Conservation (phyloP, 1,284 basidiomycete genomes). For the Malassezia obtusa region DNA sequence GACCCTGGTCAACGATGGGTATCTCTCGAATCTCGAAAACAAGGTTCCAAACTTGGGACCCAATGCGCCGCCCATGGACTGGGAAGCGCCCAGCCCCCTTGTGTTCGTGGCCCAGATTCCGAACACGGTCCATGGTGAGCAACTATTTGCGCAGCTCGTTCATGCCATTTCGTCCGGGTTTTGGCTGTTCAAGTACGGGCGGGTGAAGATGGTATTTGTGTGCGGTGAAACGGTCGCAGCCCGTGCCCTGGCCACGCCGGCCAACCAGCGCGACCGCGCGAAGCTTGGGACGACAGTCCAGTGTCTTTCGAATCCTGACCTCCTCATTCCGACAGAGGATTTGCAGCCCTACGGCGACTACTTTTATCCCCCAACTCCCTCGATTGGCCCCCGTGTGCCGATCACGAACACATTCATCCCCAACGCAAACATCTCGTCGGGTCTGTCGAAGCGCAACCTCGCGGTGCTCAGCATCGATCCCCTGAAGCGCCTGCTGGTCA, state of each 20-base stretch:
- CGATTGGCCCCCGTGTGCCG: conserved; percentile 31
- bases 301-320: conserved; percentile 21
- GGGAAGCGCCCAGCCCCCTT: conserved; percentile 19
- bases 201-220: conserved; percentile 31
- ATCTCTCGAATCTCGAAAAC: conserved; percentile 27
- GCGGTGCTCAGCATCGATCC: conserved; percentile 34
- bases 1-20: conserved; percentile 20
- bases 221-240: conserved; percentile 34
- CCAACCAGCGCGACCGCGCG: conserved; percentile 21
- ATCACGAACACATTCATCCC: conserved; percentile 22
- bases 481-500: conserved; percentile 21
- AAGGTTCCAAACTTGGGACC: conserved; percentile 13
- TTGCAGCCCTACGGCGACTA: conserved; percentile 25
- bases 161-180: conserved; percentile 27
- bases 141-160: conserved; percentile 42
- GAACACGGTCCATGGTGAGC: conserved; percentile 44
- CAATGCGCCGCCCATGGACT: conserved; percentile 13
- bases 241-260: conserved; percentile 25
- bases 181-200: conserved; percentile 40
- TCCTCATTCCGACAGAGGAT: conserved; percentile 19
- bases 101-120: conserved; percentile 42
- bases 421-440: conserved; percentile 29
- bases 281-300: conserved; percentile 32
- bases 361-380: conserved; percentile 30
- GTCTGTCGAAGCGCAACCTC: conserved; percentile 24